Evolutionary conservation across 768 basidiomycete genomes (phyloP).

Genomic region (Ephemerocybe angulata): DNA sequence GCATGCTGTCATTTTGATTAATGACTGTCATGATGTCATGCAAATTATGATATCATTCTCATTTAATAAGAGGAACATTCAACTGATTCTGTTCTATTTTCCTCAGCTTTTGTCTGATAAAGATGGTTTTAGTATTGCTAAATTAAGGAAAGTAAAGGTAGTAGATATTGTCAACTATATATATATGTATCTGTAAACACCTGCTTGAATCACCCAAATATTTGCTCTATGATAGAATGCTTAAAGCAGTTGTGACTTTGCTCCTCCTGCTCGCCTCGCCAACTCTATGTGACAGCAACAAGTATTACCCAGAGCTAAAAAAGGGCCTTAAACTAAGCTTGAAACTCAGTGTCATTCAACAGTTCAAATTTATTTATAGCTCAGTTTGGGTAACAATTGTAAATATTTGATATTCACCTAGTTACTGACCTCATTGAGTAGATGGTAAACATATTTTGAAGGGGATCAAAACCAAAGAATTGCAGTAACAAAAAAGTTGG

Average conservation of each 20-base stretch:
- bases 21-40: no score
- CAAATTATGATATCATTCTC: no score
- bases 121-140: no score
- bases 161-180: no score
- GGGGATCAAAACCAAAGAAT: constrained; percentile 1
- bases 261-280: background rate
- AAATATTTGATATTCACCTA: background rate
- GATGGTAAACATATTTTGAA: constrained; percentile 12
- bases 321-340: background rate
- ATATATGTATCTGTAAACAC: no score
- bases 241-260: background rate
- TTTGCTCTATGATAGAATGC: background rate
- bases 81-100: no score
- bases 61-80: no score
- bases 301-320: background rate
- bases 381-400: constrained; percentile 16
- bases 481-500: background rate
- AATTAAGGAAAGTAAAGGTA: no score
- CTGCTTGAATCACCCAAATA: background rate
- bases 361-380: constrained; percentile 11
- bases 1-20: no score
- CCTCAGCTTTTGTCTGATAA: no score
- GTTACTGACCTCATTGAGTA: background rate
- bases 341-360: constrained; percentile 4
- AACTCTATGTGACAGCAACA: background rate